Evolutionary conservation across 352 stramenopile species (phyloP), one percentile per base, ranked within the genome.

Genomic region (Phytopythium boreale): DNA sequence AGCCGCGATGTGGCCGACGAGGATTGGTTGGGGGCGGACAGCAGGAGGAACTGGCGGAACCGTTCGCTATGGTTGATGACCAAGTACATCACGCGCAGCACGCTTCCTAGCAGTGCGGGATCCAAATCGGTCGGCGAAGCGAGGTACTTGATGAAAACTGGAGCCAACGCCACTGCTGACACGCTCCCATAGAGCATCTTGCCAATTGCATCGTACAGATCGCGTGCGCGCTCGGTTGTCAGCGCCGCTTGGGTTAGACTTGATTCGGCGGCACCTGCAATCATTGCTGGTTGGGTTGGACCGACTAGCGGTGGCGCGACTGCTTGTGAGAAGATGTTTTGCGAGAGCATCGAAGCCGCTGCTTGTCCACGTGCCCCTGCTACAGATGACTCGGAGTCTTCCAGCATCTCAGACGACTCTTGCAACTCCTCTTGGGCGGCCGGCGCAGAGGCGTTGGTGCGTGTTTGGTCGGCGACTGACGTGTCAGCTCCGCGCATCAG

Each of bases 251-350:
- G 76, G 17, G 56, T 71, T 34, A 59, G 51, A 66, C 75, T 80
- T 27, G 61, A 75, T 49, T 79, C 71, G 15, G 29, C 14, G 8
- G 27, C 17, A 20, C 27, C 24, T 19, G 51, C 19, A 5, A 29
- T 20, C 51, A 27, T 43, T 39, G 29, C 29, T 34, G 53, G 8
- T n/a, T 60, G 36, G 15, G 11, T 61, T 34, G 36, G 36, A 1
- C 56, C 56, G 20, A 51, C 22, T 2, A 65, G 69, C 12, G 75
- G 63, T n/a, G 71, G 78, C 4, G 59, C 75, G 3, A 69, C 67
- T 22, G 85, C 52, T 59, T 88, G 79, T 3, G 79, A 87, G 61
- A 88, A 86, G 11, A 88, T 78, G 61, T 76, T 88, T 37, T 87
- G 79, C 0, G 79, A 87, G 46, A 84, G 77, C 14, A 61, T 61